Conservation (phyloP, 257 asterid genomes). For the Cordia subcordata region DNA sequence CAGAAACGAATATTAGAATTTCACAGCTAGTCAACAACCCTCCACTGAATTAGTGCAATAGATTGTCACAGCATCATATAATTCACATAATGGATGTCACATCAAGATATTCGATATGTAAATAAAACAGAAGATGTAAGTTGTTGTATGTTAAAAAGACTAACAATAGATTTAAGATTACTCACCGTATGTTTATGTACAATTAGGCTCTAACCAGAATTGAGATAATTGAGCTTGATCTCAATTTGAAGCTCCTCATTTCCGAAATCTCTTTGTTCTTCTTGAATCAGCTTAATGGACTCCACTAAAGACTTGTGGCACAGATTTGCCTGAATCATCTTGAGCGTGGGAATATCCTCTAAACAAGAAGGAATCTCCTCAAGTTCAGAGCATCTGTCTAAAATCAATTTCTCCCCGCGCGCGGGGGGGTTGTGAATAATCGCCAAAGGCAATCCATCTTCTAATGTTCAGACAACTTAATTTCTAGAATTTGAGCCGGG, state of each 20-base stretch:
- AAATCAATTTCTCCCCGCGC: background rate
- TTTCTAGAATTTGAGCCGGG: background rate
- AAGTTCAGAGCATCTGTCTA: background rate
- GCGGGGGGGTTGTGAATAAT: background rate
- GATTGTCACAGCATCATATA: too few species aligned
- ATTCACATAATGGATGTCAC: too few species aligned
- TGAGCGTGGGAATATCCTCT: background rate
- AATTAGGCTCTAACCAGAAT: too few species aligned
- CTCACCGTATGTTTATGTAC: too few species aligned
- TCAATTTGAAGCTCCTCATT: background rate
- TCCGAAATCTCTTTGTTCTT: background rate
- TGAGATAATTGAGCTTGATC: too few species aligned
- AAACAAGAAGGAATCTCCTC: constrained; percentile 4
- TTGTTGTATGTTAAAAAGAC: too few species aligned
- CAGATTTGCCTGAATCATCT: background rate
- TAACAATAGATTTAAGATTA: too few species aligned
- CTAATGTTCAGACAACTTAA: background rate
- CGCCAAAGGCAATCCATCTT: background rate
- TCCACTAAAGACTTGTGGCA: background rate
- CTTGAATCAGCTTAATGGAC: background rate
- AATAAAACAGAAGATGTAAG: too few species aligned
- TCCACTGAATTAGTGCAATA: too few species aligned
- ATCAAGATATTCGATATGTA: too few species aligned
- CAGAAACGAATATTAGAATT: too few species aligned
- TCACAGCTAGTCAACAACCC: too few species aligned